Evolutionary conservation across 2,329 filamentous ascomycete species (phyloP), one percentile per base, ranked within the genome.

Genomic region (Diaporthe citrichinensis): DNA sequence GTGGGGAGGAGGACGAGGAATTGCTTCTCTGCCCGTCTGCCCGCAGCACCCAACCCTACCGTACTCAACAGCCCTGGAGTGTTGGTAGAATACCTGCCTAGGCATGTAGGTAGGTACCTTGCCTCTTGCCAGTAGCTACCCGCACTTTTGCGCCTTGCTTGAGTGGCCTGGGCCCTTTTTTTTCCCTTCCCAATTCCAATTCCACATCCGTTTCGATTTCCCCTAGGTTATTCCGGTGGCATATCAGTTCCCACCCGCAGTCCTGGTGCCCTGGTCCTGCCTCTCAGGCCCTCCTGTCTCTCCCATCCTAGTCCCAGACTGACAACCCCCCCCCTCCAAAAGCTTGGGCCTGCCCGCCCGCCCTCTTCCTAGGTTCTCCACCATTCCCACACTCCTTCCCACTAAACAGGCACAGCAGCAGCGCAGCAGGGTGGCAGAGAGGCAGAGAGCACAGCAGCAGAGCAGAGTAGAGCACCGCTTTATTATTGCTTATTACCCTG

Each of bases 311-410:
- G 62, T 51, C 61, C 61, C 7, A 67, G 61, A 65, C 61, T 31
- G 25, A 65, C 25, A 20, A 10, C 5, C 15, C 34, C 49, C 49
- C 49, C 62, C 39, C 39, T 31, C 41, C 59, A 28, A 46, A 67
- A 72, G 69, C 69, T 72, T 72, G 69, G 69, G 46, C 69, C 69
- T 62, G 57, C 17, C 44, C 69, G 53, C 58, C 53, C 68, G 39
- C 53, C 36, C 57, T 36, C 57, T 62, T 39, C 51, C 67, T 58
- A 28, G 46, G 34, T 57, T 55, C 57, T 62, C 57, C 71, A 62
- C 57, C 71, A 41, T 72, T 62, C 57, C 71, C 46, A 61, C 71
- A 72, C 9, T 36, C 39, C 71, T 51, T 72, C 71, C 57, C 71
- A 53, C 71, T 41, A 62, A 49, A 49, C 69, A 51, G 41, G 36